These are phyloP conservation scores for Telfairia occidentalis DNA, from an alignment of 331 rosid genomes.

Conservation along the genomic window DNA sequence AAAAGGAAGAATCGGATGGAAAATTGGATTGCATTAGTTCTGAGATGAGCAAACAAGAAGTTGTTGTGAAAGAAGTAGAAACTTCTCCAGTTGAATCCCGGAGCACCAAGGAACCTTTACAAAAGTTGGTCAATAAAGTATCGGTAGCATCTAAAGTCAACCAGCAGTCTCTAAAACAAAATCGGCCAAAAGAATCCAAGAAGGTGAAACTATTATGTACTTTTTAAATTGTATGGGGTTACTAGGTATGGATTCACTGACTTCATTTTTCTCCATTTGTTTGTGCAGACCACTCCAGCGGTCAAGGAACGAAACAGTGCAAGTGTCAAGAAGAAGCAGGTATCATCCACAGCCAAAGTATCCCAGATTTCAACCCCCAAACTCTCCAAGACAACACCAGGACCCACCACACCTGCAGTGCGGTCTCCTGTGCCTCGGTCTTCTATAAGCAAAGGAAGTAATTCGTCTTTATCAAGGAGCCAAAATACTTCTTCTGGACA, in stretches of 20 bases:
- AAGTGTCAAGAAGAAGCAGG: slow-evolving; percentile 46
- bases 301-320: slow-evolving; percentile 36
- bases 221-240: slow-evolving; percentile 8
- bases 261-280: slow-evolving; percentile 13
- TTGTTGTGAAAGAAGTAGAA: slow-evolving; percentile 31
- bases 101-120: slow-evolving; percentile 30
- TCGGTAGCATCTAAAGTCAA: slow-evolving; percentile 35
- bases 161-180: slow-evolving; percentile 28
- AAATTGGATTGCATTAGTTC: slow-evolving; percentile 22
- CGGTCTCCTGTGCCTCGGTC: slow-evolving; percentile 21
- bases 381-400: slow-evolving; percentile 35
- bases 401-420: slow-evolving; percentile 13
- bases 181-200: slow-evolving; percentile 28
- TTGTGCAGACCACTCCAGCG: slow-evolving; percentile 39
- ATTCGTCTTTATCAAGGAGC: slow-evolving; percentile 32
- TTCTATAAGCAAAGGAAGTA: slow-evolving; percentile 37
- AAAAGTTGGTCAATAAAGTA: slow-evolving; percentile 23
- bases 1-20: slow-evolving; percentile 29
- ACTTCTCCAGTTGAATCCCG: slow-evolving; percentile 24
- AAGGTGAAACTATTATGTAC: slow-evolving; percentile 38
- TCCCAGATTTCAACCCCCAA: slow-evolving; percentile 37
- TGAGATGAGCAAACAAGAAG: slow-evolving; percentile 26
- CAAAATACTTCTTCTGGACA: slow-evolving; percentile 28
- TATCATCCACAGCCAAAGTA: slow-evolving; percentile 30
- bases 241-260: neutral